Evolutionary conservation across 371 early-diverging fungal species (phyloP).

Genomic region (Actinomucor elegans): DNA sequence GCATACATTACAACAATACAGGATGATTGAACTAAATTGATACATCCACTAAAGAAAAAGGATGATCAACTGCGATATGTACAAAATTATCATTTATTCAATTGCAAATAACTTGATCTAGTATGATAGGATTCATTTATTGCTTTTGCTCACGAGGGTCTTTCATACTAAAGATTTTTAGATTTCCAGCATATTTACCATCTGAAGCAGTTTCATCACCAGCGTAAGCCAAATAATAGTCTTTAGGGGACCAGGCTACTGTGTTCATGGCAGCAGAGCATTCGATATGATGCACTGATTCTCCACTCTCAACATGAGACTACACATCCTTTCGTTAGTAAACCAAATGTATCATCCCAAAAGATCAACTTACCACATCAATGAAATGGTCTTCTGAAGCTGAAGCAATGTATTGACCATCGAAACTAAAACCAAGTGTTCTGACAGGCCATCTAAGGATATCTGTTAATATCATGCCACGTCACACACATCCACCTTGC

Average conservation of each 20-base stretch:
- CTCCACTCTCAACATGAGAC: conserved; percentile 79
- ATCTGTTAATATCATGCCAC: not conserved
- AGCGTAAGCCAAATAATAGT: conserved; percentile 79
- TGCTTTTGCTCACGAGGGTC: conserved; percentile 31
- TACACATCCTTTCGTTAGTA: too few species aligned
- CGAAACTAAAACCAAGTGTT: conserved; percentile 81
- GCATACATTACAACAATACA: too few species aligned
- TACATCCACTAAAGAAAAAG: too few species aligned
- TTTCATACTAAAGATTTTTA: conserved; percentile 48
- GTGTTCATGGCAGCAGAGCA: conserved; percentile 76
- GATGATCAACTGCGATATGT: too few species aligned
- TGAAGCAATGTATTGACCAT: conserved; percentile 82
- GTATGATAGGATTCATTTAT: too few species aligned
- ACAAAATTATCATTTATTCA: too few species aligned
- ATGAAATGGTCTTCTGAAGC: conserved; percentile 81
- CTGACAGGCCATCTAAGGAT: conserved; percentile 75
- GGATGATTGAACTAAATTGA: too few species aligned
- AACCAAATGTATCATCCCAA: too few species aligned
- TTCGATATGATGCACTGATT: conserved; percentile 67
- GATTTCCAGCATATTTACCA: conserved; percentile 48
- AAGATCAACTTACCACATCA: conserved; percentile 61
- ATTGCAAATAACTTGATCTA: too few species aligned
- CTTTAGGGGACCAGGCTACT: conserved; percentile 83
- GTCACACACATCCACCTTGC: not conserved
- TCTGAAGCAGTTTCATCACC: conserved; percentile 67